These are phyloP conservation scores for Clonostachys chloroleuca DNA, from an alignment of 2,329 filamentous ascomycete genomes.

Conservation along the genomic window DNA sequence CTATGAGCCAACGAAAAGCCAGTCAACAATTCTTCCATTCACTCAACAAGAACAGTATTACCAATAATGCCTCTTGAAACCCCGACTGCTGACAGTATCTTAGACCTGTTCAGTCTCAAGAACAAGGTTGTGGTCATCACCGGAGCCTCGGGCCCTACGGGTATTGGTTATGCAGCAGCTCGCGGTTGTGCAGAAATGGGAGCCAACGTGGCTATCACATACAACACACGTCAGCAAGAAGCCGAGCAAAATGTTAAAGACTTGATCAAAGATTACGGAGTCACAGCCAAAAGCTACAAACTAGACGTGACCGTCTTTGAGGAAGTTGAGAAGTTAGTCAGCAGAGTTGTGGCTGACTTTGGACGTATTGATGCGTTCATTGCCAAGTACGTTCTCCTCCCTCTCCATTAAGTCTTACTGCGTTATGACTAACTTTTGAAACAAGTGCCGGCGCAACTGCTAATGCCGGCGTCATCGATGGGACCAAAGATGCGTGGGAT, in stretches of 20 bases:
- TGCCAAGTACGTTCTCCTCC: constrained; percentile 41
- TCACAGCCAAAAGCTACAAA: constrained; percentile 49
- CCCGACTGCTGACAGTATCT: constrained; percentile 47
- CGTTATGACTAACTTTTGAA: background rate
- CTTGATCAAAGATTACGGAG: constrained; percentile 56
- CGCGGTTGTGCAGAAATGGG: constrained; percentile 61
- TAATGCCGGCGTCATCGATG: constrained; percentile 61
- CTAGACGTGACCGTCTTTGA: constrained; percentile 42
- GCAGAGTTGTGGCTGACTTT: constrained; percentile 64
- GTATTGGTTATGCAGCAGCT: constrained; percentile 61
- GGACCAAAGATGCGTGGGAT: constrained; percentile 60
- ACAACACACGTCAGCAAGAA: constrained; percentile 59
- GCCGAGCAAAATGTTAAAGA: constrained; percentile 57
- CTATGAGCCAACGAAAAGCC: too few relatives aligned
- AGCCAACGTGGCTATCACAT: constrained; percentile 62
- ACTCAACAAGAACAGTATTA: too few relatives aligned
- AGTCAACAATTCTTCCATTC: too few relatives aligned
- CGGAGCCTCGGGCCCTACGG: constrained; percentile 60
- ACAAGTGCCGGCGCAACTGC: constrained; percentile 59
- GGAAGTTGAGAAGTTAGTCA: constrained; percentile 32
- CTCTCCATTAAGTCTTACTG: constrained; percentile 2
- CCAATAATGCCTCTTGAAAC: constrained; percentile 42
- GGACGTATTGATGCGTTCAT: constrained; percentile 67
- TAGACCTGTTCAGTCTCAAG: constrained; percentile 58
- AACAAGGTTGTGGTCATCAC: constrained; percentile 63